Conservation (phyloP, 2,329 filamentous ascomycete species). For the Herpomyces periplanetae region DNA sequence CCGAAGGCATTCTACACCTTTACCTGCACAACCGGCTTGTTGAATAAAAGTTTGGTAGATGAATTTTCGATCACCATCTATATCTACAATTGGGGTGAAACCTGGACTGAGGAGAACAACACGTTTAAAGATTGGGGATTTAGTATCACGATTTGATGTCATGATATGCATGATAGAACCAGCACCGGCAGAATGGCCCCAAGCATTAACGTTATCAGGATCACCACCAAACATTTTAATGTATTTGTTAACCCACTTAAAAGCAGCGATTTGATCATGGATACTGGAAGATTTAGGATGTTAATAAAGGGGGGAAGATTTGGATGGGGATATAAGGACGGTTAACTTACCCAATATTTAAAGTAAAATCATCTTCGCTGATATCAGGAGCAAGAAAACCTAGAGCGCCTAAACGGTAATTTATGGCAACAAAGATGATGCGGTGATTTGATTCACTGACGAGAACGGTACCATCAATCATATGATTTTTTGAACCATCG, state of each 20-base stretch:
- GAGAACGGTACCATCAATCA: slow-evolving; percentile 20
- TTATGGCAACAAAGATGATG: slow-evolving; percentile 29
- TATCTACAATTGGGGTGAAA: slow-evolving; percentile 4
- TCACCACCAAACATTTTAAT: slow-evolving; percentile 16
- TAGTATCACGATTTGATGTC: slow-evolving; percentile 10
- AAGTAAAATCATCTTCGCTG: no score
- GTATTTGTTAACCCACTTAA: slow-evolving; percentile 15
- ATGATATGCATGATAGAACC: slow-evolving; percentile 18
- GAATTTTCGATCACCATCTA: slow-evolving; percentile 4
- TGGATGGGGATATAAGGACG: no score
- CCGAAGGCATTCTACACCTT: slow-evolving; percentile 6
- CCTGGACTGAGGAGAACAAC: slow-evolving; percentile 7
- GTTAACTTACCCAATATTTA: no score
- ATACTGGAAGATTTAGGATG: slow-evolving; percentile 19
- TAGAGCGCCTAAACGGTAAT: slow-evolving; percentile 33
- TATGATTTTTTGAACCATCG: no score
- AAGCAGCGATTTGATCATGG: slow-evolving; percentile 13
- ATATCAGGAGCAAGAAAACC: no score
- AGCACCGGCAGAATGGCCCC: slow-evolving; percentile 16
- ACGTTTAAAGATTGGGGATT: slow-evolving; percentile 10
- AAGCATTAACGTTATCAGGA: slow-evolving; percentile 12
- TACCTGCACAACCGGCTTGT: slow-evolving; percentile 6
- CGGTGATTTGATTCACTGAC: slow-evolving; percentile 16
- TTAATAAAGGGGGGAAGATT: slow-evolving; percentile 10
- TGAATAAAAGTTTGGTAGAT: slow-evolving; percentile 5